Base-by-base conservation (phyloP, 345 rosid species). In the Noccaea caerulescens region DNA sequence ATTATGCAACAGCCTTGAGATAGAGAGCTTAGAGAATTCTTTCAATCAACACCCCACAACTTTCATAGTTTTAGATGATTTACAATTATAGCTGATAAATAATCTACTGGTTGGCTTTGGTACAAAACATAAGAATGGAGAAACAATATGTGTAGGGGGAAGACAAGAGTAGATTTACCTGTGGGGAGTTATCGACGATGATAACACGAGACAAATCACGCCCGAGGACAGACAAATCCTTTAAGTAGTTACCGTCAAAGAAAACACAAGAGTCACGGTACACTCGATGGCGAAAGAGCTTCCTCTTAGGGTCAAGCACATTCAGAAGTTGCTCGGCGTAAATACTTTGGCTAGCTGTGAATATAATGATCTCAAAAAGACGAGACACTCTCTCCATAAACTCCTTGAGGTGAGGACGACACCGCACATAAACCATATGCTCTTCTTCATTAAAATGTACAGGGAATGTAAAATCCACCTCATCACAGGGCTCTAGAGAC, bases 251-350 rank as follows among this genome's bases (percentile, higher is more conserved):
- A 23, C 98, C 99, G 25, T 92, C 98, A 44, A 92, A 92, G 66
- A 69, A 92, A 69, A 95, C 93, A 84, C 99, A 95, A 1, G 99
- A 92, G 71, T 95, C 97, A 42, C 98, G 98, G 64, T 73, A 95
- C 39, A 95, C 94, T 54, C 98, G 89, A 68, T 90, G 99, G 54
- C 98, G 96, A 71, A 95, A 88, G 50, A 90, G 56, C 69, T 86
- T 95, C 82, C 96, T 88, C 82, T 82, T 92, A 30, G 99, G 99
- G 77, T 95, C 99, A n/a, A 95, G 98, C 72, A 95, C 93, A 72
- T 95, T 92, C 69, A 95, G 85, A 63, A 95, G 98, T 64, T 95
- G 98, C 71, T 90, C 97, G 0, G 99, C 99, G 65, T 95, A 95
- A 45, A 95, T 92, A 60, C 98, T 92, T 79, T 90, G 98, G 77